phyloP scores from a whole-genome alignment of 345 rosid species.

The Ceriops zippeliana region DNA sequence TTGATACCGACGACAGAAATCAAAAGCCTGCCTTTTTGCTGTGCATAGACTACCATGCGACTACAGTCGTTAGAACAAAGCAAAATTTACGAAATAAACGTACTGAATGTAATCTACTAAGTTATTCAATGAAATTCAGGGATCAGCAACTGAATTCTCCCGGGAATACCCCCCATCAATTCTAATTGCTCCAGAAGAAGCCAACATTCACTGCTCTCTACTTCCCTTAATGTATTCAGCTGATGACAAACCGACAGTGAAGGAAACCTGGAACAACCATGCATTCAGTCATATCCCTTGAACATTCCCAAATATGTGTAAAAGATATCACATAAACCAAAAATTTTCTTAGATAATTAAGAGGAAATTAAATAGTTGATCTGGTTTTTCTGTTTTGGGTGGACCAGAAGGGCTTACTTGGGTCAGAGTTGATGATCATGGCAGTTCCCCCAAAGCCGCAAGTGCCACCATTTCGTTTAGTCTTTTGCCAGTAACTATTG shows the following conservation, averaged over 20 bases:
- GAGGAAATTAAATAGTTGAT: background rate
- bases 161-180: conserved; percentile 9
- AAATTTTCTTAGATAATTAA: background rate
- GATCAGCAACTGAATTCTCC: background rate
- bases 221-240: conserved; percentile 27
- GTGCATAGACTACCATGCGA: background rate
- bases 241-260: conserved; percentile 52
- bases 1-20: background rate
- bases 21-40: background rate
- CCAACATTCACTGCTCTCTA: conserved; percentile 12
- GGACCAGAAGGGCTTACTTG: conserved; percentile 40
- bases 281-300: background rate
- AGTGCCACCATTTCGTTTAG: conserved; percentile 53
- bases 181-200: conserved; percentile 9
- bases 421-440: conserved; percentile 61
- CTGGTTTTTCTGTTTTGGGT: background rate
- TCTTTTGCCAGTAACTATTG: conserved; percentile 74
- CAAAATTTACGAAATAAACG: conserved; percentile 7
- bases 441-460: conserved; percentile 77
- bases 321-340: background rate
- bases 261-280: conserved; percentile 51
- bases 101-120: conserved; percentile 5
- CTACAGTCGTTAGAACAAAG: background rate
- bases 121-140: background rate
- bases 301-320: too few species aligned